Base-by-base conservation (phyloP, 108 stramenopile species). In the Parietichytrium sp. region DNA sequence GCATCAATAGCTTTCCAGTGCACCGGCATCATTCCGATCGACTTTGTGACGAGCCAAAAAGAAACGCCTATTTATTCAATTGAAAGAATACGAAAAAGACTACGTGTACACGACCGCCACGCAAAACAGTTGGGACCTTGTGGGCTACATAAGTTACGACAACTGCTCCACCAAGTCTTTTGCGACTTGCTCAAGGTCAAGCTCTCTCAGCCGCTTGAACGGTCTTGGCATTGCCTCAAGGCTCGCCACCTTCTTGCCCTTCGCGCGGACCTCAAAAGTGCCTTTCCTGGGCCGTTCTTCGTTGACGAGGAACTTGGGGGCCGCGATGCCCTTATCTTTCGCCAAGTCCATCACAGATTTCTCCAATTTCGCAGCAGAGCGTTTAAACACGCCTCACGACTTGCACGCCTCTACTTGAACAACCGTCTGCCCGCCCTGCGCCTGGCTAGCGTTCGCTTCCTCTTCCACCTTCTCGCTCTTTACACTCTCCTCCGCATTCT, bases 351-450 rank as follows among this genome's bases (percentile, higher is more conserved):
- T n/a, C n/a, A n/a, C n/a, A 10, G 42, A 33, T 10, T 72, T 42
- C 20, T 72, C 61, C 61, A 72, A 42, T 72, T 72, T 72, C 61
- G 36, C 45, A 42, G 45, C 18, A 42, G 38, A 45, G 42, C 61
- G 61, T 27, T 72, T 72, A 25, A 72, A 72, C 13, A 72, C 61
- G 61, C 61, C 61, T 72, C 61, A 72, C 20, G 61, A 72, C 20
- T 72, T 72, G 20, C 61, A 72, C 10, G 61, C 61, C 33, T 72
- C 61, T 6, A 72, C 42, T 15, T 33, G 10, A n/a, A 54, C 53
- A 38, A 25, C 80, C 8, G 54, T 29, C 25, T 51, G 18, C 13
- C 26, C 80, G 77, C 18, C 30, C 25, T 72, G 15, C 47, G 31
- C 12, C 48, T 83, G 47, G 27, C 23, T 45, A 79, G 55, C 72